Base-by-base conservation (phyloP, 2,329 filamentous ascomycete species). In the Rutstroemia sp. region DNA sequence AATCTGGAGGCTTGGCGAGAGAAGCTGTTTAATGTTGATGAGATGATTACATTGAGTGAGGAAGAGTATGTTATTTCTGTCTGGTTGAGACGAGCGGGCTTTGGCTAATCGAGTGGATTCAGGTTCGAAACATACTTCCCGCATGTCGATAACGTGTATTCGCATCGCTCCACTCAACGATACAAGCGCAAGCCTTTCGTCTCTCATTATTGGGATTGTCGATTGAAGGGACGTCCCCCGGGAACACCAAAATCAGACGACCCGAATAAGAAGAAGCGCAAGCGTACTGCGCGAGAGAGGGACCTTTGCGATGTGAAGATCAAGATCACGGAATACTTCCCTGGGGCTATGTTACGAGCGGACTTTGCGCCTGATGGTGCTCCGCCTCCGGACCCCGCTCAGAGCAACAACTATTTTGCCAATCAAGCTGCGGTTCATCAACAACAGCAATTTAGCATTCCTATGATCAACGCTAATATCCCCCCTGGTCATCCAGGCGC, bases 281-380 rank as follows among this genome's bases (percentile, higher is more conserved):
- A 89, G 71, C 83, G 88, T 25, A 83, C 79, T 38, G 85, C 85
- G n/a, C 78, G 88, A 44, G 83, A 88, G 69, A 78, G 86, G 12
- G 86, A 91, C 71, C 76, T 91, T n/a, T 92, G 88, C 69, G 87
- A 92, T 69, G 88, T 92, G 61, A 92, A 92, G 72, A 90, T 92
- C 69, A 92, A 91, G 70, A 89, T 92, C 58, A 90, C 87, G 2
- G 88, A 92, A 70, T 89, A 88, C 72, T 86, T 87, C 54, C 80
- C 85, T 9, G 80, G 78, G 39, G 73, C 68, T 52, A 68, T 69
- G 68, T 60, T 68, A 42, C 65, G 64, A 10, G 65, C 67, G 50
- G 69, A 65, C 48, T 64, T 67, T 45, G 62, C 64, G 19, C 62
- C 67, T 16, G 69, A 70, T 47, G 66, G 63, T 48, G 64, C 61